Percentiles rank a stretch among this genome's conserved stretches.
Conservation (phyloP, 306 rosid genomes). For the Fagus crenata region DNA sequence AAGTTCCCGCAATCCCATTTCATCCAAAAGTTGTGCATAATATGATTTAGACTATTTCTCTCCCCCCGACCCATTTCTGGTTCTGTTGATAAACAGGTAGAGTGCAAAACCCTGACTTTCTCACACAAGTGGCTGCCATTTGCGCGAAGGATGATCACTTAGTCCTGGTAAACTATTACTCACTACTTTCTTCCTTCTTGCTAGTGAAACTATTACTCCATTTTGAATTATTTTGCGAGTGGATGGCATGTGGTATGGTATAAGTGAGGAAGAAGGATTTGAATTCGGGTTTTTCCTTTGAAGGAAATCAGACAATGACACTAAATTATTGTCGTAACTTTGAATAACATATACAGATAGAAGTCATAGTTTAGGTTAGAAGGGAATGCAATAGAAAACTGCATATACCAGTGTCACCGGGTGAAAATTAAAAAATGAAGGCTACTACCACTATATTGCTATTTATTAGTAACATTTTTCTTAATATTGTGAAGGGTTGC, state of each 20-base stretch:
- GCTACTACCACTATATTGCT: not conserved
- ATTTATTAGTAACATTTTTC: not conserved
- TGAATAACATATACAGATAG: not conserved
- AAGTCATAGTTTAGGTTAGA: not conserved
- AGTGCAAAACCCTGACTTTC: slow-evolving; percentile 45
- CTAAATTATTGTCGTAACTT: too few species aligned
- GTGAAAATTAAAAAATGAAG: not conserved
- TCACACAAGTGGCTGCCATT: slow-evolving; percentile 26
- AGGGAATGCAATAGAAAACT: not conserved
- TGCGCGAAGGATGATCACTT: slow-evolving; percentile 38
- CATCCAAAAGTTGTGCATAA: not conserved
- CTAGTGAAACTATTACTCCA: too few species aligned
- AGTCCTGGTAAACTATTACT: slow-evolving; percentile 37
- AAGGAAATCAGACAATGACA: too few species aligned
- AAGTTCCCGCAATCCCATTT: not conserved
- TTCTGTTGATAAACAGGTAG: slow-evolving; percentile 23
- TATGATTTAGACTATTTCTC: not conserved
- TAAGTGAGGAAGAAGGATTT: too few species aligned
- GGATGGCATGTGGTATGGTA: too few species aligned
- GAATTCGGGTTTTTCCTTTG: too few species aligned
- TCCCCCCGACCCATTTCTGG: too few species aligned
- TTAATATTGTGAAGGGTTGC: slow-evolving; percentile 38
- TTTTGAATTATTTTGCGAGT: too few species aligned
- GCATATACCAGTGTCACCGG: not conserved
- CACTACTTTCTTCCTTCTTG: not conserved